Conservation (phyloP, 208 protist species). For the Naegleria gruberi region DNA sequence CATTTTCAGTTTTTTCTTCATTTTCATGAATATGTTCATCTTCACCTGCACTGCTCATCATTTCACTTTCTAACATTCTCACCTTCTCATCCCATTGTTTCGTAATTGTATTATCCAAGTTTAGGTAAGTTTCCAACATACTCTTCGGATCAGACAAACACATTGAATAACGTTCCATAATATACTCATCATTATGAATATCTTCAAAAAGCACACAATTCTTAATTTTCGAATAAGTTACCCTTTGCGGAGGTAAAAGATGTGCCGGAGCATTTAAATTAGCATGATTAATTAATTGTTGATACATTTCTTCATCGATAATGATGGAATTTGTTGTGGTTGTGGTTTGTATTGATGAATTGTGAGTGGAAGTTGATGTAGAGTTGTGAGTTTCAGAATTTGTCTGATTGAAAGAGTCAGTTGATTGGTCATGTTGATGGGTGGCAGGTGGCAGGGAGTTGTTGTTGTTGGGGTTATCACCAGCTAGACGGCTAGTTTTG, state of each 20-base stretch:
- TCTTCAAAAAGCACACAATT: background rate
- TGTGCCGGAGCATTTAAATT: background rate
- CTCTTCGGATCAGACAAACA: background rate
- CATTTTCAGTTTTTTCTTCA: no score
- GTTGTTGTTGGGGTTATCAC: no score
- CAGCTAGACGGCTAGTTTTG: no score
- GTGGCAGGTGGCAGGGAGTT: no score
- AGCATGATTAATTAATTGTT: background rate
- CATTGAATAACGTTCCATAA: background rate
- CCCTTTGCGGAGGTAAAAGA: background rate
- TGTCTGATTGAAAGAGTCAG: no score
- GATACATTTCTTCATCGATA: background rate
- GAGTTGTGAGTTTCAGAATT: no score
- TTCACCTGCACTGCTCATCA: background rate
- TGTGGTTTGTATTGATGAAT: background rate
- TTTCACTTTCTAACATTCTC: background rate
- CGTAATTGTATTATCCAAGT: background rate
- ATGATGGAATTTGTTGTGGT: background rate
- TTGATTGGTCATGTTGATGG: no score
- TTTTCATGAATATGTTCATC: no score
- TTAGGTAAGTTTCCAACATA: background rate
- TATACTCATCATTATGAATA: background rate
- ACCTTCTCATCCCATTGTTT: background rate
- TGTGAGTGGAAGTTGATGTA: no score
- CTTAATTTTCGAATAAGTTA: background rate